A percentile compares a stretch with the other conserved stretches of the same genome.
Evolutionary conservation across 2,329 filamentous ascomycete genomes (phyloP).

Genomic region (Plenodomus biglobosus): DNA sequence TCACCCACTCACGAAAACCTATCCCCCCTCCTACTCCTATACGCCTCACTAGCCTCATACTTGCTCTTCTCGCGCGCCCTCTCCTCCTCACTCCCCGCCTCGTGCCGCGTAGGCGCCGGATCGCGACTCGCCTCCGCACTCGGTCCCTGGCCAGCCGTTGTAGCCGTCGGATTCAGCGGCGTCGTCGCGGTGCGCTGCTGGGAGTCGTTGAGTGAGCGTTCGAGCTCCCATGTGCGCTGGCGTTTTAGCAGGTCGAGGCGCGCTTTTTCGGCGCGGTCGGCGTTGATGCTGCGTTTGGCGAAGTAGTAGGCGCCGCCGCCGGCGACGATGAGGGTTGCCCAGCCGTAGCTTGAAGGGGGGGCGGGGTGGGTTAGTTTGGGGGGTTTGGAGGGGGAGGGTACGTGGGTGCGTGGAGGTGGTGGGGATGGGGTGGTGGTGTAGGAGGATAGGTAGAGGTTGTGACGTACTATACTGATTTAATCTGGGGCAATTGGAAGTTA

Average conservation of each 20-base stretch:
- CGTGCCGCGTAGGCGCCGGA: conserved; percentile 83
- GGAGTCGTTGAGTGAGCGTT: conserved; percentile 16
- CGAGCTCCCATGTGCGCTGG: conserved; percentile 34
- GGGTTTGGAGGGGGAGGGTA: neutral
- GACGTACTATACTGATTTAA: conserved; percentile 61
- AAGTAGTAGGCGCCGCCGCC: conserved; percentile 94
- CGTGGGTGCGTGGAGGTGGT: too few relatives aligned
- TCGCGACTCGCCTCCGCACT: conserved; percentile 74
- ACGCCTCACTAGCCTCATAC: conserved; percentile 80
- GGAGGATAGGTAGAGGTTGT: conserved; percentile 8
- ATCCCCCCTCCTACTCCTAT: conserved; percentile 78
- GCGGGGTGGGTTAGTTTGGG: neutral
- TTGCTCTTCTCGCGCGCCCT: conserved; percentile 77
- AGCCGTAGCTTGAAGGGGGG: conserved; percentile 69
- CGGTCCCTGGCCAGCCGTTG: conserved; percentile 46
- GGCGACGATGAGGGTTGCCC: conserved; percentile 81
- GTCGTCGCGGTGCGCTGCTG: conserved; percentile 4
- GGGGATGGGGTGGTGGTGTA: too few relatives aligned
- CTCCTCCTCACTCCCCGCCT: conserved; percentile 69
- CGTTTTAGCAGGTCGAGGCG: conserved; percentile 47
- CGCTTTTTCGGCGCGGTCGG: conserved; percentile 76
- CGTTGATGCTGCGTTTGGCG: conserved; percentile 92
- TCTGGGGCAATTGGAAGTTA: conserved; percentile 44
- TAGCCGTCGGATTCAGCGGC: conserved; percentile 14
- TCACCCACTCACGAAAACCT: conserved; percentile 59